A percentile compares a stretch with the other conserved stretches of the same genome.
Conservation (phyloP, 805 yeast species). For the Scheffersomyces stipitis region DNA sequence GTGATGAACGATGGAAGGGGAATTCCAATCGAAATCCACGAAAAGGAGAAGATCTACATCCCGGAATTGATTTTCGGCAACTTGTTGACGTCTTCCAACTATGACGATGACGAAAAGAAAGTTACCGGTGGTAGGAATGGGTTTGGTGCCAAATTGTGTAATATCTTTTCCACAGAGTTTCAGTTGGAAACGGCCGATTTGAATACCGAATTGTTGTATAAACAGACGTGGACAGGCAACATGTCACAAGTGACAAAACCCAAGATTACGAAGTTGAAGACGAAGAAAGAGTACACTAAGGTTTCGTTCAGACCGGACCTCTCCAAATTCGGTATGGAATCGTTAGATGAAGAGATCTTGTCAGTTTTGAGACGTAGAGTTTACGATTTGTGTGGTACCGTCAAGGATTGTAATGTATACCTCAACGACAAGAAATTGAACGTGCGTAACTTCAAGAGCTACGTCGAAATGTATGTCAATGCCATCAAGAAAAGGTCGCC, state of each 20-base stretch:
- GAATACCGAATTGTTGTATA: slow-evolving; percentile 57
- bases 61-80: slow-evolving; percentile 97
- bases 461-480: slow-evolving; percentile 85
- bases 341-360: slow-evolving; percentile 76
- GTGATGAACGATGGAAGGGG: slow-evolving; percentile 94
- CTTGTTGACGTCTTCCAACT: slow-evolving; percentile 89
- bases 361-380: slow-evolving; percentile 91
- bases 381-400: slow-evolving; percentile 93
- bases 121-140: slow-evolving; percentile 99
- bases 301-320: slow-evolving; percentile 89
- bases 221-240: slow-evolving; percentile 84
- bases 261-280: slow-evolving; percentile 57
- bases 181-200: slow-evolving; percentile 87
- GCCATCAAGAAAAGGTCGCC: slow-evolving; percentile 60
- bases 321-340: slow-evolving; percentile 78
- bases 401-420: slow-evolving; percentile 73
- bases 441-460: slow-evolving; percentile 75
- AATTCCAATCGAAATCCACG: slow-evolving; percentile 91
- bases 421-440: slow-evolving; percentile 73
- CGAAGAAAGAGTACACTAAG: slow-evolving; percentile 76
- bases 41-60: slow-evolving; percentile 86
- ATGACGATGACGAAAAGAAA: slow-evolving; percentile 92
- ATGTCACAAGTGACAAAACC: slow-evolving; percentile 82
- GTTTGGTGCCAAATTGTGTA: slow-evolving; percentile 96
- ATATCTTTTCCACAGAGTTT: slow-evolving; percentile 89